These are phyloP conservation scores for Cyclotella sp. DNA, from an alignment of 108 stramenopile species.

Conservation along the genomic window DNA sequence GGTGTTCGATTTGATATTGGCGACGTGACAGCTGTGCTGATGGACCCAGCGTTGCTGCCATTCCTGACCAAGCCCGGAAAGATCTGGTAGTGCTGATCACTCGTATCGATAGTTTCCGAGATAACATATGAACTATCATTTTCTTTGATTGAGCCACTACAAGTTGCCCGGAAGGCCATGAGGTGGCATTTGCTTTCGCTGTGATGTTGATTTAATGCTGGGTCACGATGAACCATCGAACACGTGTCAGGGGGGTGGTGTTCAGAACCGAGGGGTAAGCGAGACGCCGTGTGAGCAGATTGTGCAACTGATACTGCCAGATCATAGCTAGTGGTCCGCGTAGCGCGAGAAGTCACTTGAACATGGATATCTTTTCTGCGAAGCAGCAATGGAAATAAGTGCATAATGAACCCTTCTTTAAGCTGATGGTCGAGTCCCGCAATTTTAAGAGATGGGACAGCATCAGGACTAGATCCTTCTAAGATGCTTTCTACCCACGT, in stretches of 20 bases:
- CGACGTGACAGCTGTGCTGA: constrained; percentile 45
- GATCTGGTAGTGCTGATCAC: not conserved
- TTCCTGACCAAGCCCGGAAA: constrained; percentile 22
- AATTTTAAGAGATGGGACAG: constrained; percentile 77
- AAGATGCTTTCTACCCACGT: constrained; percentile 79
- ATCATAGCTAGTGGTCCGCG: constrained; percentile 79
- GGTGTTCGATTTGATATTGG: constrained; percentile 53
- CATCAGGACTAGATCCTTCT: constrained; percentile 56
- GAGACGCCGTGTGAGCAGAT: constrained; percentile 12
- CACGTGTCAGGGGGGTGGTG: no score
- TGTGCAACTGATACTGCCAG: constrained; percentile 71
- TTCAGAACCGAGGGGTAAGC: no score
- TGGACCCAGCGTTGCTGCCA: constrained; percentile 46
- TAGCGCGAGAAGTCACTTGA: constrained; percentile 73
- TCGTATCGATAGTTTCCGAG: not conserved
- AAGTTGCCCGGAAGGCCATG: constrained; percentile 60
- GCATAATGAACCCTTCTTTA: constrained; percentile 85
- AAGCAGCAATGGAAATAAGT: constrained; percentile 78
- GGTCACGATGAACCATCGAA: no score
- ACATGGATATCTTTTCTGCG: constrained; percentile 81
- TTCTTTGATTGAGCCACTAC: constrained; percentile 22
- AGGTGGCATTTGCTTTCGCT: constrained; percentile 47
- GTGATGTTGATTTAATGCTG: not conserved
- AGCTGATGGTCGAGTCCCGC: constrained; percentile 82
- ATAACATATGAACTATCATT: constrained; percentile 1